Evolutionary conservation across 768 basidiomycete species (phyloP), one percentile per base, ranked within the genome.

Genomic region (Hericium rajendrae): DNA sequence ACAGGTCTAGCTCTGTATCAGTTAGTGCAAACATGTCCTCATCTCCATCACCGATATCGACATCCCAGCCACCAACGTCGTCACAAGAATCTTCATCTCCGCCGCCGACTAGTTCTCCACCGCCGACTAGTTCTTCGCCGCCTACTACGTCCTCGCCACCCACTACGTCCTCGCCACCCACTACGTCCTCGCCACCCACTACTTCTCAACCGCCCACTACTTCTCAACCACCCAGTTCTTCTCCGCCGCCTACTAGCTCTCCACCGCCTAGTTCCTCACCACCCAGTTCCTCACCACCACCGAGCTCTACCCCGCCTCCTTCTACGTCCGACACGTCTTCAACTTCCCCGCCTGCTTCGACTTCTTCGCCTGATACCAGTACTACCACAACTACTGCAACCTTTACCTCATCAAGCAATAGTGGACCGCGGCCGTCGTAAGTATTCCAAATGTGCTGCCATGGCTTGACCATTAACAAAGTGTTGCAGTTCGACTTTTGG

Each of bases 401-500:
- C 22, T 67, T 57, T 20, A 63, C 60, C 49, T 55, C 66, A 16
- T 50, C 60, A 28, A 38, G 57, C 8, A n/a, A 49, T 8, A 6
- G 26, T 9, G 52, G 62, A 50, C 57, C 59, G 24, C 67, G 69
- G 59, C 66, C 64, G 62, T 62, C 65, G 56, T 62, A 55, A 57
- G 59, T 51, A 20, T 48, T 50, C 46, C 48, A 62, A 39, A 58
- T 56, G 12, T 61, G 22, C 49, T 48, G 48, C 60, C 62, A 50
- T 58, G 64, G 13, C 10, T 38, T n/a, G 26, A 10, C 9, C 9
- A 32, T 32, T 32, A 32, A 32, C 32, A 4, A 26, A 13, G 28
- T n/a, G 32, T 39, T 43, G 8, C 24, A 86, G 84, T 56, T 75
- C 77, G 22, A 85, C 81, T 2, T 71, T 83, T 54, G 68, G 70